Conservation (phyloP, 2,329 filamentous ascomycete species). For the Zasmidium citrigriseum region DNA sequence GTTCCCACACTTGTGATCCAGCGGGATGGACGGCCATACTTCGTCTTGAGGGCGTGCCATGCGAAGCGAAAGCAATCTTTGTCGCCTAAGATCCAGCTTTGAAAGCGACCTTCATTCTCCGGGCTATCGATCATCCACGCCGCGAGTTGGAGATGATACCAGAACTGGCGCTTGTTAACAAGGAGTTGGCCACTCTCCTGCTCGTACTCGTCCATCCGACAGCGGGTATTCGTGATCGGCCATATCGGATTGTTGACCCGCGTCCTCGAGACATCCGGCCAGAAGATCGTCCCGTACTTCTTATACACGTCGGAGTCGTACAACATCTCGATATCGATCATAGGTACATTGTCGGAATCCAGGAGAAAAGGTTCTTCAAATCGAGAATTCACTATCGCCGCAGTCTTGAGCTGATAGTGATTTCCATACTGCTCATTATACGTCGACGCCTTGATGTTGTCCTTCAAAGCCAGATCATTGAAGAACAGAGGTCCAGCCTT, state of each 20-base stretch:
- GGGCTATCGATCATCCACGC: slow-evolving; percentile 30
- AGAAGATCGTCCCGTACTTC: slow-evolving; percentile 38
- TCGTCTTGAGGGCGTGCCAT: slow-evolving; percentile 35
- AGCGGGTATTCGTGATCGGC: slow-evolving; percentile 37
- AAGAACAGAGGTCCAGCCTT: slow-evolving; percentile 27
- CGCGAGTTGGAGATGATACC: slow-evolving; percentile 39
- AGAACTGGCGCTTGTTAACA: slow-evolving; percentile 37
- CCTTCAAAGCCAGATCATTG: slow-evolving; percentile 30
- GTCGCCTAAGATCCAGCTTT: slow-evolving; percentile 34
- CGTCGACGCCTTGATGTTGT: slow-evolving; percentile 25
- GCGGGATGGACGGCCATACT: slow-evolving; percentile 28
- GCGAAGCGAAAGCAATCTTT: slow-evolving; percentile 38
- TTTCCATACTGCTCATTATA: slow-evolving; percentile 14
- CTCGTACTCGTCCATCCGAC: slow-evolving; percentile 37
- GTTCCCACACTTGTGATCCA: slow-evolving; percentile 34
- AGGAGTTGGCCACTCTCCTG: slow-evolving; percentile 38
- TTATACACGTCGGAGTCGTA: slow-evolving; percentile 31
- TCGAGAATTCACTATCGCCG: slow-evolving; percentile 65
- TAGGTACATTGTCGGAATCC: slow-evolving; percentile 71
- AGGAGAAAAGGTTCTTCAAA: slow-evolving; percentile 46
- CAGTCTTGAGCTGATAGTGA: slow-evolving; percentile 37
- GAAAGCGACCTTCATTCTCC: slow-evolving; percentile 18
- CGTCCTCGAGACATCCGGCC: slow-evolving; percentile 37
- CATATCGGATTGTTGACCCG: slow-evolving; percentile 29
- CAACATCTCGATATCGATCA: slow-evolving; percentile 31